Evolutionary conservation across 306 rosid species (phyloP).

Genomic region (Astragalus membranaceus): DNA sequence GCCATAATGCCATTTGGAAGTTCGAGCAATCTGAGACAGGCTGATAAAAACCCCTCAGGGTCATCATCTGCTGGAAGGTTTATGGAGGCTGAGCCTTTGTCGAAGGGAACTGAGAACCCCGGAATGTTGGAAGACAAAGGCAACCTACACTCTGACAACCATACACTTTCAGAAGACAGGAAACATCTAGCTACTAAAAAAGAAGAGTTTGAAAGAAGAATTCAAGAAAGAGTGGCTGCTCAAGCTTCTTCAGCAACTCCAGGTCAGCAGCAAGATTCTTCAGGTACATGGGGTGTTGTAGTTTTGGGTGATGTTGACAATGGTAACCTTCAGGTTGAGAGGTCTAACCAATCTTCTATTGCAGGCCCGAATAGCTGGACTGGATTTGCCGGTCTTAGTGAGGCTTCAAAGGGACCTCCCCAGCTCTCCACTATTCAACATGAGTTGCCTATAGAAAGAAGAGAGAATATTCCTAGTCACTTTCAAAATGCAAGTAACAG

Average conservation of each 20-base stretch:
- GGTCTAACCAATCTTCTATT: slow-evolving; percentile 50
- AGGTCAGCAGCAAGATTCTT: slow-evolving; percentile 48
- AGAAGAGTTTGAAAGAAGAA: slow-evolving; percentile 51
- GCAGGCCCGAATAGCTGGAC: slow-evolving; percentile 57
- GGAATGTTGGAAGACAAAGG: slow-evolving; percentile 45
- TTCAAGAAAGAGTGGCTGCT: slow-evolving; percentile 47
- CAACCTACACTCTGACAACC: slow-evolving; percentile 39
- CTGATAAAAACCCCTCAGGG: slow-evolving; percentile 43
- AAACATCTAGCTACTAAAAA: slow-evolving; percentile 36
- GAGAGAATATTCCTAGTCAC: slow-evolving; percentile 48
- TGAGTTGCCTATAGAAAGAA: slow-evolving; percentile 57
- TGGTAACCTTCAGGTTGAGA: slow-evolving; percentile 51
- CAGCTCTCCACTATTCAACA: slow-evolving; percentile 52
- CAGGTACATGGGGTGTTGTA: slow-evolving; percentile 43
- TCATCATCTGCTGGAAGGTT: slow-evolving; percentile 50
- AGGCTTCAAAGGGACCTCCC: slow-evolving; percentile 52
- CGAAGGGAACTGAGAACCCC: slow-evolving; percentile 56
- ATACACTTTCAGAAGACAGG: slow-evolving; percentile 45
- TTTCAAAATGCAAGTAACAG: slow-evolving; percentile 43
- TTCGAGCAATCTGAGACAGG: slow-evolving; percentile 46
- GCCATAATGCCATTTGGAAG: slow-evolving; percentile 58
- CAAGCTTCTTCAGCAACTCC: slow-evolving; percentile 41
- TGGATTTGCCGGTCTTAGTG: slow-evolving; percentile 49
- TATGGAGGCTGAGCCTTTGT: slow-evolving; percentile 50
- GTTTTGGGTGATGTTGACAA: slow-evolving; percentile 49